Evolutionary conservation across 176 grass and related monocot species (phyloP).

Genomic region (Poa annua): DNA sequence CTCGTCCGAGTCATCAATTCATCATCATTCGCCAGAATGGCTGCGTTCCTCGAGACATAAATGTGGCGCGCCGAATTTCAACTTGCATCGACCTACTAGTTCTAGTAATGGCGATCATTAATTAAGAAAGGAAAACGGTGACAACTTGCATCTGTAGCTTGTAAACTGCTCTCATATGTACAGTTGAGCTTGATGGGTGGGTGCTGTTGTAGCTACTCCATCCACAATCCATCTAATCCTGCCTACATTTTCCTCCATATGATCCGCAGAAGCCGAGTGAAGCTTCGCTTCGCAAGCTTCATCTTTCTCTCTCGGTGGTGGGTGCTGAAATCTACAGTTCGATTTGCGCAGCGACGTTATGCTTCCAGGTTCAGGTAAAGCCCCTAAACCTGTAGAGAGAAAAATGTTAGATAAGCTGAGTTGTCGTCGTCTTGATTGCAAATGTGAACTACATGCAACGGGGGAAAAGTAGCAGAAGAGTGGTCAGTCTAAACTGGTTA

Average conservation of each 20-base stretch:
- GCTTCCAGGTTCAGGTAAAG: constrained; percentile 31
- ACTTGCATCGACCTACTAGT: not conserved
- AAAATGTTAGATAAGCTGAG: not conserved
- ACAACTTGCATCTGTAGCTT: constrained; percentile 23
- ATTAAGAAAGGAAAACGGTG: constrained; percentile 8
- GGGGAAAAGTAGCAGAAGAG: not conserved
- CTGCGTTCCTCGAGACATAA: not conserved
- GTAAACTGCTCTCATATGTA: constrained; percentile 47
- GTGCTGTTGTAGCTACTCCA: constrained; percentile 3
- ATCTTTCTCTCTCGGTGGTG: not conserved
- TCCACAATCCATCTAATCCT: constrained; percentile 28
- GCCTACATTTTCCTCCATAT: constrained; percentile 17
- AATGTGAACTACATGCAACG: not conserved
- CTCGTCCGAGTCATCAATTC: not conserved
- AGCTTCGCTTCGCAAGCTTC: constrained; percentile 40
- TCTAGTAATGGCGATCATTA: not conserved
- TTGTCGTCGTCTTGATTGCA: not conserved
- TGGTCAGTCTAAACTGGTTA: not conserved
- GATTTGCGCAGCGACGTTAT: not conserved
- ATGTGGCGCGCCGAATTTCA: constrained; percentile 5
- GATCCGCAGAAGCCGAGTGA: not conserved
- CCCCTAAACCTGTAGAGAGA: constrained; percentile 48
- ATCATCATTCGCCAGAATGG: not conserved
- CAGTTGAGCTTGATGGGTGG: constrained; percentile 51
- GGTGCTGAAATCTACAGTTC: not conserved